Evolutionary conservation across 2,329 filamentous ascomycete genomes (phyloP).

Genomic region (Sporothrix pseudoabietina): DNA sequence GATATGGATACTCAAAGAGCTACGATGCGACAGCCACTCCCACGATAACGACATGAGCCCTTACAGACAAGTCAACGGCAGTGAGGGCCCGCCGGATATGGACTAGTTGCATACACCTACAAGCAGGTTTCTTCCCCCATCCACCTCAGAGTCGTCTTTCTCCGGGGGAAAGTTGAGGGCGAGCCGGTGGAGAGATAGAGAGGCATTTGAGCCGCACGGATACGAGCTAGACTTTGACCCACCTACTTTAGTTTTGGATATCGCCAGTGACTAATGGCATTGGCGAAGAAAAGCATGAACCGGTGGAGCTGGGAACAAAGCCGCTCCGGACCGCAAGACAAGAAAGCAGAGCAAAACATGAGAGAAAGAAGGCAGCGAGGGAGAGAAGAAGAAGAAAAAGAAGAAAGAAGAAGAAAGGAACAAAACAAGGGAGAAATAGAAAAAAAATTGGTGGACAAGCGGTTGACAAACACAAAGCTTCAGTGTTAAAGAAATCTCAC

Average conservation of each 20-base stretch:
- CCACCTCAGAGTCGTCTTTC: not conserved
- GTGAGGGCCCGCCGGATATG: not conserved
- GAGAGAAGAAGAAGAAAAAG: not conserved
- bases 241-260: not conserved
- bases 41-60: not conserved
- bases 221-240: not conserved
- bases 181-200: not conserved
- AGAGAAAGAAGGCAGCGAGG: not conserved
- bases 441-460: not conserved
- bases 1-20: not conserved
- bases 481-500: not conserved
- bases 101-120: not conserved
- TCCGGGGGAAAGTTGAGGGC: not conserved
- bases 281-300: not conserved
- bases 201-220: not conserved
- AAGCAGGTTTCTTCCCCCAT: not conserved
- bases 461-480: not conserved
- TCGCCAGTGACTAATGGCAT: not conserved
- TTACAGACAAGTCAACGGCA: not conserved
- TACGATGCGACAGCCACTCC: not conserved
- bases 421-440: not conserved
- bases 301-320: slow-evolving; percentile 1
- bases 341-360: not conserved
- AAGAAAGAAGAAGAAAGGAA: not conserved
- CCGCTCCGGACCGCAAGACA: not conserved